phyloP scores from a whole-genome alignment of 805 yeast species.

The Metschnikowia koreensis region DNA sequence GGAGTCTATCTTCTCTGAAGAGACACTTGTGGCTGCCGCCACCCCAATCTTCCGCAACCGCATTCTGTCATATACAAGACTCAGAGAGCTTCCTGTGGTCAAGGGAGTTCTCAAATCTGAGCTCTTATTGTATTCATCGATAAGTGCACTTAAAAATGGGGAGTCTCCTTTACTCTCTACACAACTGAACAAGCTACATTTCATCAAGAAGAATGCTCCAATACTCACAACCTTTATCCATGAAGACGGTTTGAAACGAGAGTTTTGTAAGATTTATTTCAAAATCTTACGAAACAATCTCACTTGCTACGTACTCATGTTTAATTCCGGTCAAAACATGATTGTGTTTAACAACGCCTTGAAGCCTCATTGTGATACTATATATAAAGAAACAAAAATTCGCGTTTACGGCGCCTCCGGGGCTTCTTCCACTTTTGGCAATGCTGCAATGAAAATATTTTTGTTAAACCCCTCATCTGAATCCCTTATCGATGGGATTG shows the following conservation, averaged over 20 bases:
- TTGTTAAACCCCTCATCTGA: slow-evolving; percentile 21
- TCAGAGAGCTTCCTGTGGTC: slow-evolving; percentile 19
- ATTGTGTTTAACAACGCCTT: slow-evolving; percentile 28
- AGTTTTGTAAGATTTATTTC: slow-evolving; percentile 31
- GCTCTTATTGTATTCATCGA: slow-evolving; percentile 11
- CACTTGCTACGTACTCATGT: slow-evolving; percentile 29
- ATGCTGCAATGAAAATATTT: slow-evolving; percentile 26
- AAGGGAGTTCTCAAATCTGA: slow-evolving; percentile 14
- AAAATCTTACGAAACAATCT: slow-evolving; percentile 27
- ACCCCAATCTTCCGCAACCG: slow-evolving; percentile 13
- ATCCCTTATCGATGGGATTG: slow-evolving; percentile 24
- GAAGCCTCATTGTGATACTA: slow-evolving; percentile 30
- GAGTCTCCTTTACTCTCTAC: slow-evolving; percentile 12
- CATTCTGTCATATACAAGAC: slow-evolving; percentile 13
- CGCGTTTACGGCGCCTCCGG: slow-evolving; percentile 34
- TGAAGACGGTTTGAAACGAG: slow-evolving; percentile 17
- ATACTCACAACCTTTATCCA: slow-evolving; percentile 23
- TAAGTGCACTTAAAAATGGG: slow-evolving; percentile 9
- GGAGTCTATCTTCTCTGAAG: slow-evolving; percentile 14
- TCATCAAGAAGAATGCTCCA: slow-evolving; percentile 30
- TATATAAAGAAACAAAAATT: slow-evolving; percentile 27
- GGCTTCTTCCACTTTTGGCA: slow-evolving; percentile 35
- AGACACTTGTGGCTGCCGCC: slow-evolving; percentile 15
- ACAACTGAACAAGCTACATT: slow-evolving; percentile 19
- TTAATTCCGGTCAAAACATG: slow-evolving; percentile 19